Conservation (phyloP, 176 grass and related monocot genomes). For the Zizania latifolia region DNA sequence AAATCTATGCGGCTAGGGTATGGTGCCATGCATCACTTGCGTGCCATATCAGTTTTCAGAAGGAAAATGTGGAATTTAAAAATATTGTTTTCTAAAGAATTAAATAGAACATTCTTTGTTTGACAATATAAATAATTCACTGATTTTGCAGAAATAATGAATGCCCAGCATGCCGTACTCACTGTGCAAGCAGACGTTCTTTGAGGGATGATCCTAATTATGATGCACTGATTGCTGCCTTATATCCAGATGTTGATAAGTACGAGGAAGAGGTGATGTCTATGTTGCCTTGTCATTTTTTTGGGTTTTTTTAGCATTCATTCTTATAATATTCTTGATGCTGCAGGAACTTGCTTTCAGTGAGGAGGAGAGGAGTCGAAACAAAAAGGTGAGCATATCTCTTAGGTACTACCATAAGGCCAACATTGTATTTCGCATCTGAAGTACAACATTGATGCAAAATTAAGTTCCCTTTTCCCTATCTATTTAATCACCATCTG, state of each 20-base stretch:
- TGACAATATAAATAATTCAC: slow-evolving; percentile 4
- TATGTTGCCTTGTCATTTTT: background rate
- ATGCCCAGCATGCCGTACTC: slow-evolving; percentile 79
- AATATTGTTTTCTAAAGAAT: slow-evolving; percentile 1
- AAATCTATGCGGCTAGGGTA: slow-evolving; percentile 90
- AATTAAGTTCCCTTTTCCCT: background rate
- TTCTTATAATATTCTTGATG: slow-evolving; percentile 24
- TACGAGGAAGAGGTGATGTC: slow-evolving; percentile 80
- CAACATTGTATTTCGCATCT: slow-evolving; percentile 5
- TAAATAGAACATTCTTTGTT: background rate
- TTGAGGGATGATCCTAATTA: slow-evolving; percentile 90
- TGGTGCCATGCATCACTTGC: background rate
- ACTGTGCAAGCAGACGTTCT: slow-evolving; percentile 86
- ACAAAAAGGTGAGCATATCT: slow-evolving; percentile 56
- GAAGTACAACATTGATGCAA: background rate
- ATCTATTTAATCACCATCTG: slow-evolving; percentile 15
- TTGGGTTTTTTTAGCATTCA: slow-evolving; percentile 6
- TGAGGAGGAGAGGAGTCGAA: slow-evolving; percentile 68
- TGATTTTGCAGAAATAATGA: slow-evolving; percentile 74
- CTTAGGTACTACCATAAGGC: background rate
- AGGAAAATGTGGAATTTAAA: background rate
- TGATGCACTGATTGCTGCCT: slow-evolving; percentile 69
- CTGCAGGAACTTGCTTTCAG: slow-evolving; percentile 73
- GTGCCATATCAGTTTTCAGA: background rate
- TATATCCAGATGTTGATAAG: slow-evolving; percentile 87